phyloP scores from a whole-genome alignment of 2,329 filamentous ascomycete genomes.

The Apiospora phragmitis region DNA sequence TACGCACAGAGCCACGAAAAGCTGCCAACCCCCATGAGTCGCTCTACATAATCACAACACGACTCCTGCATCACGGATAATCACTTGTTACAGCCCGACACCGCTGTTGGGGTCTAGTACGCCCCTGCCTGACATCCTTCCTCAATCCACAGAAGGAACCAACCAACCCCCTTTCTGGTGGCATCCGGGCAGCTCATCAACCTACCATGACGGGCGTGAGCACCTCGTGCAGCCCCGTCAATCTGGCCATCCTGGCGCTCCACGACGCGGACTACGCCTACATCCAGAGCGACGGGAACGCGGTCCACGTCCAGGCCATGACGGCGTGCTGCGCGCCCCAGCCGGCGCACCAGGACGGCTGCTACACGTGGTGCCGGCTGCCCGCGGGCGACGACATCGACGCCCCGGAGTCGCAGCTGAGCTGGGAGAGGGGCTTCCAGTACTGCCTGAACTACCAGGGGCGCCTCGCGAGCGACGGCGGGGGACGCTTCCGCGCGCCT shows the following conservation, averaged over 20 bases:
- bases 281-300: not conserved
- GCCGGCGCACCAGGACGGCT: not conserved
- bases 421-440: not conserved
- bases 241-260: not conserved
- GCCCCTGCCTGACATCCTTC: not conserved
- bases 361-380: not conserved
- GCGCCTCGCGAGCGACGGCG: not conserved
- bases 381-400: not conserved
- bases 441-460: not conserved
- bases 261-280: not conserved
- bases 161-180: too few relatives aligned
- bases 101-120: not conserved
- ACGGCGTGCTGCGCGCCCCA: not conserved
- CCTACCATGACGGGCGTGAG: too few relatives aligned
- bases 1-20: not conserved
- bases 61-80: not conserved
- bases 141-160: too few relatives aligned
- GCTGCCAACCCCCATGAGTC: not conserved
- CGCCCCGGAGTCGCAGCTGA: not conserved
- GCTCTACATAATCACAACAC: not conserved
- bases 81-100: too few relatives aligned
- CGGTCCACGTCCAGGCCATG: not conserved
- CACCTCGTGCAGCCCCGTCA: not conserved
- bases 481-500: not conserved
- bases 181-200: too few relatives aligned